A percentile compares a stretch with the other conserved stretches of the same genome.
Conservation (phyloP, 1,139 yeast species). For the Petasospora fabianii region DNA sequence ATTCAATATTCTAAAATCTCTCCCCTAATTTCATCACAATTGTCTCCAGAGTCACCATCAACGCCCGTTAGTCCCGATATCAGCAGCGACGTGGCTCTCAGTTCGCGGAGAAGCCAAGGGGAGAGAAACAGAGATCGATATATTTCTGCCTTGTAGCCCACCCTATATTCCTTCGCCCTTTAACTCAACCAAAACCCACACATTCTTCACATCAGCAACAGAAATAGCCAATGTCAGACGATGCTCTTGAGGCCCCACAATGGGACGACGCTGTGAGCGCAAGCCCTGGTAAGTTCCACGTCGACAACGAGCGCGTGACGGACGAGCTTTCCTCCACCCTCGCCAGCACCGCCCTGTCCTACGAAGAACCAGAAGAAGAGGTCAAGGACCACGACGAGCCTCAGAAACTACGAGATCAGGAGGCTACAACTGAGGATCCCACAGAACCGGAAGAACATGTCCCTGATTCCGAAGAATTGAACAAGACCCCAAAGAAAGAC, state of each 20-base stretch:
- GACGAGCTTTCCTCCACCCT: slow-evolving; percentile 19
- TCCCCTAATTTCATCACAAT: too few species aligned
- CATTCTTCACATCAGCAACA: neutral
- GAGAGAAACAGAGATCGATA: too few species aligned
- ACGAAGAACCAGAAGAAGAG: slow-evolving; percentile 6
- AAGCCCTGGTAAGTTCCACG: slow-evolving; percentile 11
- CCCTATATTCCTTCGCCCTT: too few species aligned
- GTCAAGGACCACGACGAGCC: slow-evolving; percentile 7
- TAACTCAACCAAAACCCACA: neutral
- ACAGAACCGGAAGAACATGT: slow-evolving; percentile 16
- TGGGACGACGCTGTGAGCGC: slow-evolving; percentile 28
- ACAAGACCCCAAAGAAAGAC: slow-evolving; percentile 16
- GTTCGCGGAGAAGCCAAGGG: neutral
- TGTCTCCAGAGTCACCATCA: too few species aligned
- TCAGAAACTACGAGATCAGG: slow-evolving; percentile 20
- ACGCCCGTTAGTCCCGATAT: too few species aligned
- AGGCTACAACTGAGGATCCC: slow-evolving; percentile 21
- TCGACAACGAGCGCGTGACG: slow-evolving; percentile 5
- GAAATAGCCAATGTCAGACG: slow-evolving; percentile 19
- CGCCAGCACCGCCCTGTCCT: slow-evolving; percentile 9
- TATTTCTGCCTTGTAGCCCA: neutral
- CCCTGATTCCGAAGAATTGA: neutral
- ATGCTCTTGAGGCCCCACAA: slow-evolving; percentile 23
- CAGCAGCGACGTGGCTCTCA: neutral
- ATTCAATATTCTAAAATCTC: too few species aligned